Conservation (phyloP, 768 basidiomycete species). For the Pleurotus tuber-regium region DNA sequence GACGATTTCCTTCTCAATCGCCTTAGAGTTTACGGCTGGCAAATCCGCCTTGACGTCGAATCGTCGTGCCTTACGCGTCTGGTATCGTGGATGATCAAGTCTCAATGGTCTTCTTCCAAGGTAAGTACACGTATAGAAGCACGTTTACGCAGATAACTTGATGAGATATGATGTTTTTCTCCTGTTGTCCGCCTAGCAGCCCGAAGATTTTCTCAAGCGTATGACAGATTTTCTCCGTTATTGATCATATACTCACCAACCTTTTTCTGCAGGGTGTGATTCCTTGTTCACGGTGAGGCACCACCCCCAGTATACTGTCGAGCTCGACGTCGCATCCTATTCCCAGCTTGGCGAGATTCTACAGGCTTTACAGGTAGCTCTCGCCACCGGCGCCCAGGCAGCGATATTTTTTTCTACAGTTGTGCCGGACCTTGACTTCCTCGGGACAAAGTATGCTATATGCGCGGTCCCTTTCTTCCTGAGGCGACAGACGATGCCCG, state of each 20-base stretch:
- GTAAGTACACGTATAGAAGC: background rate
- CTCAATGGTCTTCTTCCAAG: conserved; percentile 17
- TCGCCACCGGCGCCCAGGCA: conserved; percentile 16
- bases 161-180: too few species aligned
- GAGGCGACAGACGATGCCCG: conserved; percentile 19
- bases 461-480: conserved; percentile 44
- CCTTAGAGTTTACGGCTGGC: conserved; percentile 35
- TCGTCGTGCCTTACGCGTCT: conserved; percentile 30
- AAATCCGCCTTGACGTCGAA: conserved; percentile 29
- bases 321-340: conserved; percentile 17
- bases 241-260: too few species aligned
- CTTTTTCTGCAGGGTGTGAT: too few species aligned
- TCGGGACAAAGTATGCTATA: conserved; percentile 35
- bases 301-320: background rate
- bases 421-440: conserved; percentile 28
- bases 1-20: conserved; percentile 32
- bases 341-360: conserved; percentile 21
- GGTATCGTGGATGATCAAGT: conserved; percentile 33
- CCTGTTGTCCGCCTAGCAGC: too few species aligned
- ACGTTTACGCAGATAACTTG: background rate
- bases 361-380: conserved; percentile 19
- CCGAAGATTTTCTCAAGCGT: background rate
- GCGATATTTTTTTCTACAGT: conserved; percentile 36
- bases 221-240: background rate
- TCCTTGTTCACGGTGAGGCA: too few species aligned